Evolutionary conservation across 2,329 filamentous ascomycete species (phyloP).

Genomic region (Exserohilum rostratum): DNA sequence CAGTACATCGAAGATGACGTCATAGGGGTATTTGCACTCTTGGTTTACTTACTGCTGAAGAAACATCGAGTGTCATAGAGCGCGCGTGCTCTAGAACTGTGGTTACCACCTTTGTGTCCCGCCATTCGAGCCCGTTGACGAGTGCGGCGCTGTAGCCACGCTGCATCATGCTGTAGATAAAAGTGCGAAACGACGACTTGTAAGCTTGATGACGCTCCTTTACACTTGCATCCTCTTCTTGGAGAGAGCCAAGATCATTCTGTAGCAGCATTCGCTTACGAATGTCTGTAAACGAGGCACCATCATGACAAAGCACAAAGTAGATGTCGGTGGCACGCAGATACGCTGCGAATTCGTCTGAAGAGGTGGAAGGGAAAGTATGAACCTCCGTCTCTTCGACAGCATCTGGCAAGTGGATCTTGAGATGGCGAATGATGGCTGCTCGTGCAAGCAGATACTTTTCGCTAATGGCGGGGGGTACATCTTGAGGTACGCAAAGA

Average conservation of each 20-base stretch:
- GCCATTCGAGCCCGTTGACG: conserved; percentile 67
- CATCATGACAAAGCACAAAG: conserved; percentile 74
- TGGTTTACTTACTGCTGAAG: conserved; percentile 22
- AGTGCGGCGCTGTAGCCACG: conserved; percentile 67
- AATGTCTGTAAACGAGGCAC: conserved; percentile 46
- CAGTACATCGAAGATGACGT: not conserved
- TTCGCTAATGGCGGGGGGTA: conserved; percentile 38
- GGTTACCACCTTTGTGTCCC: conserved; percentile 64
- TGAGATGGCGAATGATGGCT: conserved; percentile 69
- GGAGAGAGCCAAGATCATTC: conserved; percentile 25
- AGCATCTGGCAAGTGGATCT: conserved; percentile 49
- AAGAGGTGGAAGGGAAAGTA: conserved; percentile 56
- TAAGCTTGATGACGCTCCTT: conserved; percentile 30
- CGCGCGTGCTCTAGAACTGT: conserved; percentile 29
- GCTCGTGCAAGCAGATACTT: conserved; percentile 69
- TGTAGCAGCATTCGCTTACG: conserved; percentile 25
- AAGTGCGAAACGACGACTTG: conserved; percentile 48
- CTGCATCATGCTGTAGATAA: conserved; percentile 62
- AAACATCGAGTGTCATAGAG: conserved; percentile 23
- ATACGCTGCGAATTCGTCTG: conserved; percentile 61
- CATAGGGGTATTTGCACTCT: not conserved
- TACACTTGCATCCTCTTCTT: conserved; percentile 25
- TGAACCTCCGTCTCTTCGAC: conserved; percentile 54
- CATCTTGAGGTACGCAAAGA: conserved; percentile 61
- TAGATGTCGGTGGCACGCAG: conserved; percentile 62